Percentiles rank a stretch among this genome's conserved stretches.
phyloP scores from a whole-genome alignment of 2,329 filamentous ascomycete genomes.

The Endocalyx cinctus region DNA sequence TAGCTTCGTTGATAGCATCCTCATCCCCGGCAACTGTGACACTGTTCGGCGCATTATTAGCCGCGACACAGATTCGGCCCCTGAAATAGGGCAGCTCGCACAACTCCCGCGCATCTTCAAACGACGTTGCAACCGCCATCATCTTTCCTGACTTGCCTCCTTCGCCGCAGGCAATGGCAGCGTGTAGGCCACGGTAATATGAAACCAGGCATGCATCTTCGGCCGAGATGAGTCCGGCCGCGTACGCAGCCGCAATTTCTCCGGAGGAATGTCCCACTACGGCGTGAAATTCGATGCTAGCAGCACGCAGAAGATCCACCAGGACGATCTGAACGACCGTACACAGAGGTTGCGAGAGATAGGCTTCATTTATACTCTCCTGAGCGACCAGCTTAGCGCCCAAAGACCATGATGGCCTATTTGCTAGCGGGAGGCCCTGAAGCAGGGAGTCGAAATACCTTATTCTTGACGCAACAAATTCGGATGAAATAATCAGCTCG shows the following conservation, averaged over 20 bases:
- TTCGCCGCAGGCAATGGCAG: background rate
- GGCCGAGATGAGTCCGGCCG: slow-evolving; percentile 2
- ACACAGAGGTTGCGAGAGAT: no score
- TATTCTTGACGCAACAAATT: no score
- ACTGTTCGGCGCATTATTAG: slow-evolving; percentile 26
- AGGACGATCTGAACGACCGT: no score
- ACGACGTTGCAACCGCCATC: slow-evolving; percentile 36
- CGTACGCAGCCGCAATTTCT: slow-evolving; percentile 9
- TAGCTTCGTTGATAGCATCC: slow-evolving; percentile 15
- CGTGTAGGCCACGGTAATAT: slow-evolving; percentile 3
- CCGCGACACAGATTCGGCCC: slow-evolving; percentile 21
- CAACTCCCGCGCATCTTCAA: slow-evolving; percentile 26
- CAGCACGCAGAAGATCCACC: slow-evolving; percentile 1
- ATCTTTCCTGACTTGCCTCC: slow-evolving; percentile 22
- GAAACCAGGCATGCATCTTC: slow-evolving; percentile 3
- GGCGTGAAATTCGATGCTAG: background rate
- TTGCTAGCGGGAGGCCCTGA: no score
- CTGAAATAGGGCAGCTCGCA: slow-evolving; percentile 13
- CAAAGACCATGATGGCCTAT: no score
- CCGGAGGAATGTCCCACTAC: slow-evolving; percentile 8
- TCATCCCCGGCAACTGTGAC: slow-evolving; percentile 26
- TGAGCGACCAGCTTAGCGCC: no score
- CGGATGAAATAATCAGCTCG: no score
- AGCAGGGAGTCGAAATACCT: no score
- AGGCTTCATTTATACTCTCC: no score